Evolutionary conservation across 805 yeast species (phyloP).

Genomic region (Naumovozyma baii): DNA sequence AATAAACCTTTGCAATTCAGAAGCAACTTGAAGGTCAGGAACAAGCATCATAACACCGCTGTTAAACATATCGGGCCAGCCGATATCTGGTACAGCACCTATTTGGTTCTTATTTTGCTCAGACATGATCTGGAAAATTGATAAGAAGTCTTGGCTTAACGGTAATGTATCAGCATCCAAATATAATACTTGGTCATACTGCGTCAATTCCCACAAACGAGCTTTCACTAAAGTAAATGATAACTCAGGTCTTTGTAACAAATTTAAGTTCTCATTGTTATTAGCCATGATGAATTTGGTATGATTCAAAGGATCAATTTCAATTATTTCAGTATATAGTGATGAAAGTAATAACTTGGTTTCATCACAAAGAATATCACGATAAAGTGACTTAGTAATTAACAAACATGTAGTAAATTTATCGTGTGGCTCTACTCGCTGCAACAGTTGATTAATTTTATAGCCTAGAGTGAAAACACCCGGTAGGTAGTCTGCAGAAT

Average conservation of each 20-base stretch:
- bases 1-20: constrained; percentile 32
- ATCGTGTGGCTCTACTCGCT: constrained; percentile 2
- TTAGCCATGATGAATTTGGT: constrained; percentile 11
- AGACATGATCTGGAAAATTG: constrained; percentile 14
- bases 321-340: constrained; percentile 23
- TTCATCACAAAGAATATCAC: constrained; percentile 10
- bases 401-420: constrained; percentile 11
- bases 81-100: constrained; percentile 68
- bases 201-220: constrained; percentile 38
- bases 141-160: constrained; percentile 19
- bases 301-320: constrained; percentile 17
- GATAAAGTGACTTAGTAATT: constrained; percentile 14
- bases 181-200: constrained; percentile 42
- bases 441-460: constrained; percentile 23
- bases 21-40: constrained; percentile 40
- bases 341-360: constrained; percentile 11
- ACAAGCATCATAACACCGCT: constrained; percentile 60
- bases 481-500: constrained; percentile 43
- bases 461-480: constrained; percentile 47
- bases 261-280: constrained; percentile 22
- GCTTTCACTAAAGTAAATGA: constrained; percentile 43
- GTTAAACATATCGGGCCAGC: constrained; percentile 87
- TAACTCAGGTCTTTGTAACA: constrained; percentile 43
- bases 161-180: constrained; percentile 60
- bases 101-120: constrained; percentile 20